These are phyloP conservation scores for Herpetospermum pedunculosum DNA, from an alignment of 306 rosid species.

Conservation along the genomic window DNA sequence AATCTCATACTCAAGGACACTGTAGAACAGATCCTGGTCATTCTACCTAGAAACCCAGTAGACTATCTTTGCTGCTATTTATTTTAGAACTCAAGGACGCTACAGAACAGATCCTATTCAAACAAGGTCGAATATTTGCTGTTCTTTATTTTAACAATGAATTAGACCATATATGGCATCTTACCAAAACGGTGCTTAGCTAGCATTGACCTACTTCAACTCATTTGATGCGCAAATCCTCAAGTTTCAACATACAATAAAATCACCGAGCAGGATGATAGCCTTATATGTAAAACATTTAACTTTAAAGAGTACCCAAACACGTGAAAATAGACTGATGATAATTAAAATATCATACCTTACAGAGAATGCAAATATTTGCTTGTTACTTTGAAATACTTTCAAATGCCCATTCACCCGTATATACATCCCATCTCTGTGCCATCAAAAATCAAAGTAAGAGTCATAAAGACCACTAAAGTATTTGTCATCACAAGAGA, in stretches of 20 bases:
- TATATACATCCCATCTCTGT: constrained; percentile 43
- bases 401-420: constrained; percentile 80
- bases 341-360: constrained; percentile 26
- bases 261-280: background rate
- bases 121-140: background rate
- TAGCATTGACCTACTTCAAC: background rate
- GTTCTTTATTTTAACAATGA: background rate
- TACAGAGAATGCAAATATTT: constrained; percentile 65
- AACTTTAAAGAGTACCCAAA: background rate
- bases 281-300: background rate
- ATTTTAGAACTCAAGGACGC: background rate
- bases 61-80: background rate
- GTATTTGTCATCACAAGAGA: background rate
- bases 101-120: background rate
- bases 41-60: background rate
- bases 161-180: background rate
- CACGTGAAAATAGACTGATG: background rate
- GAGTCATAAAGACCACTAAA: background rate
- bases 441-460: constrained; percentile 7
- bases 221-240: background rate
- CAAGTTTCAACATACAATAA: background rate
- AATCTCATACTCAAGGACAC: background rate
- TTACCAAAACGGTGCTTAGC: background rate
- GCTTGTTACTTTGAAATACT: constrained; percentile 61
- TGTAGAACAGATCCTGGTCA: background rate